Conservation (phyloP, 352 stramenopile species). For the Globisporangium ultimum region DNA sequence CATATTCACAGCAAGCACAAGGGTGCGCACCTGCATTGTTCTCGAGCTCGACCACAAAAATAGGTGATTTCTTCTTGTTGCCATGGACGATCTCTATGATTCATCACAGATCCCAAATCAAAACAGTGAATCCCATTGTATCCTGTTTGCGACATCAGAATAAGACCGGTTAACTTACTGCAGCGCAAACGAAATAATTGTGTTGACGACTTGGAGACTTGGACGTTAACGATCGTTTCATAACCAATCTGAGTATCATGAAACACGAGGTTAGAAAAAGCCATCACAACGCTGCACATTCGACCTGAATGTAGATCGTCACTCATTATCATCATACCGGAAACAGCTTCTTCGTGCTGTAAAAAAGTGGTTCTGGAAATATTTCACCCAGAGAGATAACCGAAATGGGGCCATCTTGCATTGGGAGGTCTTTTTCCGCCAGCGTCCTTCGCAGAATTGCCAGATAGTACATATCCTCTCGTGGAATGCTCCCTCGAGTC, state of each 20-base stretch:
- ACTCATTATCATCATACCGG: conserved; percentile 34
- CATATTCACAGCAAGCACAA: background rate
- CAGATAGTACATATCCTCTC: conserved; percentile 74
- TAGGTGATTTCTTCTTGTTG: conserved; percentile 75
- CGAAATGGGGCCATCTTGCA: conserved; percentile 69
- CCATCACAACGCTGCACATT: background rate
- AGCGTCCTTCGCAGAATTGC: conserved; percentile 56
- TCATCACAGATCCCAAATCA: background rate
- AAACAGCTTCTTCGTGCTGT: conserved; percentile 76
- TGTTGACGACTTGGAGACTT: conserved; percentile 27
- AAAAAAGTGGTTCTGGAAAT: conserved; percentile 62
- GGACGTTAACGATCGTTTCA: conserved; percentile 55
- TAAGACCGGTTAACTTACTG: conserved; percentile 30
- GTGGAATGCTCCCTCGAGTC: conserved; percentile 32
- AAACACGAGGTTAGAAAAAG: conserved; percentile 5
- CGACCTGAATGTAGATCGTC: background rate
- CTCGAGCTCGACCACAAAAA: conserved; percentile 70
- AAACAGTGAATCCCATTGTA: background rate
- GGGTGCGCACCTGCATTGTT: conserved; percentile 39
- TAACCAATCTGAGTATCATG: conserved; percentile 41
- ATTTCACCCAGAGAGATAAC: conserved; percentile 47
- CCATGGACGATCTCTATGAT: conserved; percentile 66
- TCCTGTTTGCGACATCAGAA: background rate
- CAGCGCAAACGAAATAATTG: conserved; percentile 43
- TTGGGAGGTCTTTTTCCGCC: conserved; percentile 44